Base-by-base conservation (phyloP, 805 yeast species). In the Candida adriatica region DNA sequence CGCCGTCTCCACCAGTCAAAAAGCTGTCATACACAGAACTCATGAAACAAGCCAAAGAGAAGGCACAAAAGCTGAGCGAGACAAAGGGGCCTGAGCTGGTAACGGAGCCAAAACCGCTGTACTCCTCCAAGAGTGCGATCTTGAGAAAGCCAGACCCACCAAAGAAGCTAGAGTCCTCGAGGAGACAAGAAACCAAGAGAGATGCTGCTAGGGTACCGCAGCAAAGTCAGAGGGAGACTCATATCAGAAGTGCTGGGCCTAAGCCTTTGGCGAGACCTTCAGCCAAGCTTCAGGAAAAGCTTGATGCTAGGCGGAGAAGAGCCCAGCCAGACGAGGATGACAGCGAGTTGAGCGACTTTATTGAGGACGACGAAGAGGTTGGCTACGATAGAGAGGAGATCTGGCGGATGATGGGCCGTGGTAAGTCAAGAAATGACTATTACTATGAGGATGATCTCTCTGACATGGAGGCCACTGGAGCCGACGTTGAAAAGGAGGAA, bases 401-500 rank as follows among this genome's bases (percentile, higher is more conserved):
- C 28, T 86, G 96, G 96, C 73, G 77, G 13, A 70, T 90, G 56
- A 82, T 88, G 55, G 79, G 75, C 49, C 66, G 72, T 36, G 85
- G 87, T 4, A 67, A 66, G 37, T 64, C 68, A 33, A 62, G 85
- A 27, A 45, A 61, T 1, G 56, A 64, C 26, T 67, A 63, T 39
- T 52, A 61, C 17, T 61, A 66, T 31, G 65, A 67, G 32, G 75
- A 70, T 34, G 71, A 66, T 33, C 68, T 70, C 6, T 64, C 64
- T 16, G 70, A 84, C 48, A 90, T 92, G 96, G 97, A 90, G 52
- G 96, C 96, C 3, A 80, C 92, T 1, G 96, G 96, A 17, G 78
- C 78, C 17, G 96, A 90, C 41, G 75, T 92, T 16, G 60, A 86
- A 25, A 83, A 74, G 35, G 98, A 90, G 49, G 98, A 90, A 56